Evolutionary conservation across 192 early-diverging fungal species (phyloP).

Genomic region (Oehlia diaphana): DNA sequence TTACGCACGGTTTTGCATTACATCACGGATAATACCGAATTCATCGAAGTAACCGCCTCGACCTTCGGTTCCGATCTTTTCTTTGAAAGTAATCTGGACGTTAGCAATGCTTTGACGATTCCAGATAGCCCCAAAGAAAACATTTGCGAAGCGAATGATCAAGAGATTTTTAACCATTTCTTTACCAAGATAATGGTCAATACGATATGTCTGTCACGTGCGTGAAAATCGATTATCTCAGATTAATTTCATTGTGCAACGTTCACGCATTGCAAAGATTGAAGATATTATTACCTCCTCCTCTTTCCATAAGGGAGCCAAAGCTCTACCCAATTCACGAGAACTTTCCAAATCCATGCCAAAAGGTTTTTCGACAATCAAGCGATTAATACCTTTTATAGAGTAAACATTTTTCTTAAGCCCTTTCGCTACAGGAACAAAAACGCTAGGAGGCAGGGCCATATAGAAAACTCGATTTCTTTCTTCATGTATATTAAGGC

Average conservation of each 20-base stretch:
- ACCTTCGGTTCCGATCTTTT: constrained; percentile 94
- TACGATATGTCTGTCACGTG: constrained; percentile 81
- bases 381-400: constrained; percentile 66
- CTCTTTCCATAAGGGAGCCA: constrained; percentile 81
- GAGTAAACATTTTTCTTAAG: constrained; percentile 73
- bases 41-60: constrained; percentile 99
- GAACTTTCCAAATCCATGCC: constrained; percentile 88
- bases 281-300: constrained; percentile 62
- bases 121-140: constrained; percentile 93
- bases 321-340: constrained; percentile 65
- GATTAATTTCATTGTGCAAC: neutral
- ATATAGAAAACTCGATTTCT: constrained; percentile 90
- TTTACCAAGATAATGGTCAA: constrained; percentile 99
- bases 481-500: constrained; percentile 35
- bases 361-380: constrained; percentile 98
- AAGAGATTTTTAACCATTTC: constrained; percentile 99
- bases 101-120: constrained; percentile 85
- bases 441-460: constrained; percentile 95
- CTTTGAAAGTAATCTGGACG: constrained; percentile 98
- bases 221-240: neutral
- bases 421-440: constrained; percentile 79
- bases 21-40: constrained; percentile 98
- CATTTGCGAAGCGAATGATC: constrained; percentile 91
- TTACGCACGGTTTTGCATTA: constrained; percentile 81
- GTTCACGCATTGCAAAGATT: neutral